These are phyloP conservation scores for Lomentospora prolificans DNA, from an alignment of 2,329 filamentous ascomycete genomes.

Conservation along the genomic window DNA sequence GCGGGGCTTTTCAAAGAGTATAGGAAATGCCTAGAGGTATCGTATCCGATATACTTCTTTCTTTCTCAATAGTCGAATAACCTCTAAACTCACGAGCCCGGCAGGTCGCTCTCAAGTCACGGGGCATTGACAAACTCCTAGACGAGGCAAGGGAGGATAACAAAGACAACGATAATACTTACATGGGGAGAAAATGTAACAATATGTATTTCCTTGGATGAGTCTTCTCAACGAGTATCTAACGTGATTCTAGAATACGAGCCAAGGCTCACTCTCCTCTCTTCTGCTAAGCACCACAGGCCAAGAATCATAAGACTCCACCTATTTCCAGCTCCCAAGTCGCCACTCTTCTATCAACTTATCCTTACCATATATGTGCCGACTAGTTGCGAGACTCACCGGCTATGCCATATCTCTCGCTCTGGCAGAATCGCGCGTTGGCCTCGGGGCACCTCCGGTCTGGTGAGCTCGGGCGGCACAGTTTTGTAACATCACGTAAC, in stretches of 20 bases:
- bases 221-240: not conserved
- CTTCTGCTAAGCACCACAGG: no score
- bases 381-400: no score
- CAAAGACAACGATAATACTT: conserved; percentile 64
- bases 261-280: no score
- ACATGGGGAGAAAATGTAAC: conserved; percentile 32
- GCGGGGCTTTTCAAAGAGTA: conserved; percentile 80
- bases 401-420: no score
- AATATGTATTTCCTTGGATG: not conserved
- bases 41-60: conserved; percentile 17
- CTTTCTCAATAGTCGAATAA: not conserved
- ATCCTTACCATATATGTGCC: no score
- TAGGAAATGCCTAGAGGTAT: conserved; percentile 72
- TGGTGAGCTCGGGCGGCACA: no score
- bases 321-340: no score
- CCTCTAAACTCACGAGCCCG: not conserved
- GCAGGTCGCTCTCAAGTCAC: conserved; percentile 75
- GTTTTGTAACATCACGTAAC: no score
- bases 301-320: no score
- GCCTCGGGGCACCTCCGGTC: no score
- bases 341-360: no score
- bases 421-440: no score
- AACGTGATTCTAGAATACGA: not conserved
- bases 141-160: conserved; percentile 85
- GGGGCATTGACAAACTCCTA: conserved; percentile 86